Percentiles rank a stretch among this genome's conserved stretches.
Evolutionary conservation across 225 moss, liverwort and hornwort species (phyloP).

Genomic region (Sphagnum tenellum): DNA sequence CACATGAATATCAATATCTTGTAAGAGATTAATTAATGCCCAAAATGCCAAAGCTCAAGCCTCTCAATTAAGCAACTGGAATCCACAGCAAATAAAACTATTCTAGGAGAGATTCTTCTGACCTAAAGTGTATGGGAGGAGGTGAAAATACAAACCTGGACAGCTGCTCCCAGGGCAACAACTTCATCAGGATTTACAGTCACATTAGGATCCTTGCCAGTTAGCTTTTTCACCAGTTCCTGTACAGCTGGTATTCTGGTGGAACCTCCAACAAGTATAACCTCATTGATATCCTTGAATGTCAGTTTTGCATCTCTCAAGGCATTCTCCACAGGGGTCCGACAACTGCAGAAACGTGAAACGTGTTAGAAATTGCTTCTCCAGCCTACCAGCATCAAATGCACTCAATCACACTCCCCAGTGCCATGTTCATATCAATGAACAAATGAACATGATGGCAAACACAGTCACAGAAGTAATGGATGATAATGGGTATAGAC

Average conservation of each 20-base stretch:
- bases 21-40: no score
- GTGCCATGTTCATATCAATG: no score
- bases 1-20: no score
- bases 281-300: slow-evolving; percentile 77
- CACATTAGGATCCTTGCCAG: slow-evolving; percentile 70
- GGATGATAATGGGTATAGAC: background rate
- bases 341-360: background rate
- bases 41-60: no score
- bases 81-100: no score
- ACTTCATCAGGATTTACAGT: slow-evolving; percentile 91
- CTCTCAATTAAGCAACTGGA: no score
- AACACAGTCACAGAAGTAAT: background rate
- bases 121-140: no score
- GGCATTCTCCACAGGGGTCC: slow-evolving; percentile 49
- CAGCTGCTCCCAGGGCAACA: slow-evolving; percentile 91
- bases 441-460: no score
- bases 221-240: slow-evolving; percentile 64
- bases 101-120: no score
- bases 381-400: no score
- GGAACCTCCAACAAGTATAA: slow-evolving; percentile 86
- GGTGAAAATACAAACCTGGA: slow-evolving; percentile 34
- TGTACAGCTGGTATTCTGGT: slow-evolving; percentile 91
- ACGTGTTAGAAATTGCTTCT: no score
- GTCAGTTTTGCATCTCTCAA: slow-evolving; percentile 76
- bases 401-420: no score